Conservation (phyloP, 2,329 filamentous ascomycete species). For the Chrysoporthe puriensis region DNA sequence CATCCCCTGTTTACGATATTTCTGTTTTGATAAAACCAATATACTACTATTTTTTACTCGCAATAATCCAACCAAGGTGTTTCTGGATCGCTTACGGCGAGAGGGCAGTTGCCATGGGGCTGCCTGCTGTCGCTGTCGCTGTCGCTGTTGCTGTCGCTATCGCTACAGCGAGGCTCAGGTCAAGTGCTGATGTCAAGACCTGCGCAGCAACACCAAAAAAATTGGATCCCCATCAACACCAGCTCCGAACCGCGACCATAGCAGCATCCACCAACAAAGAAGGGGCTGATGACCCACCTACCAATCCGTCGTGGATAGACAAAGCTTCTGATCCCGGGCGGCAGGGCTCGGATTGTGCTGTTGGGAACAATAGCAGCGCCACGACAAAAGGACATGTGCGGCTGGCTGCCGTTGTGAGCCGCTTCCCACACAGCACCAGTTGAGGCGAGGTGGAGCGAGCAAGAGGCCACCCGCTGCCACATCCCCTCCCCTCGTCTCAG, state of each 20-base stretch:
- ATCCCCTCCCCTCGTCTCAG: no score
- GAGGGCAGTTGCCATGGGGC: constrained; percentile 1
- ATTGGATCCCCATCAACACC: neutral
- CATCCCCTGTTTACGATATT: no score
- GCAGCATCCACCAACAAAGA: constrained; percentile 8
- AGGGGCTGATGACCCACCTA: neutral
- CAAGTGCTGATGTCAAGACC: neutral
- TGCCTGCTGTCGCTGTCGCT: neutral
- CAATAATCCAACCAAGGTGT: no score
- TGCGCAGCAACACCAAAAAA: neutral
- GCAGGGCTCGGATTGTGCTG: constrained; percentile 17
- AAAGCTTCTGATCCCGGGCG: neutral
- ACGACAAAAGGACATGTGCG: constrained; percentile 3
- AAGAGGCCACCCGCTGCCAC: neutral
- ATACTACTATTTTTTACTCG: no score
- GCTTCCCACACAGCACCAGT: neutral
- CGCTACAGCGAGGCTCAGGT: neutral
- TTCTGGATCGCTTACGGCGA: neutral
- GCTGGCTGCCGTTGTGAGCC: neutral
- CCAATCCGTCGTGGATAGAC: neutral
- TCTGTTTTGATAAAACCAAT: no score
- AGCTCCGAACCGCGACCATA: neutral
- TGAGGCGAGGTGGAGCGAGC: neutral
- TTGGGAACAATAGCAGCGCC: constrained; percentile 23
- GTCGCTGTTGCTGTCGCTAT: neutral